Conservation (phyloP, 1,284 basidiomycete genomes). For the Stygiomarasmius scandens region DNA sequence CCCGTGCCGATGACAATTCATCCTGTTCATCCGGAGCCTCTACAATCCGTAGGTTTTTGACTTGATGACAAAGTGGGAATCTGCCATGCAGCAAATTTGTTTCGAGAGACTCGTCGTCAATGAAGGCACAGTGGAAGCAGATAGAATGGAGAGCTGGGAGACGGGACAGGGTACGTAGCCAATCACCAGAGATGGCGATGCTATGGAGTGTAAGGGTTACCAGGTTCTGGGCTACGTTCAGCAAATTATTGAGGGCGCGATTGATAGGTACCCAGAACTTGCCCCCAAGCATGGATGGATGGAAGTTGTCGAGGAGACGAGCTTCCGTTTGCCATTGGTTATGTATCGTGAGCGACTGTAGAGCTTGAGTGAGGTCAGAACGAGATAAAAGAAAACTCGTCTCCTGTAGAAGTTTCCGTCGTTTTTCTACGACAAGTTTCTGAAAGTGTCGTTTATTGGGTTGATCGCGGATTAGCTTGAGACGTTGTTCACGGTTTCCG, state of each 20-base stretch:
- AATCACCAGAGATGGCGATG: neutral
- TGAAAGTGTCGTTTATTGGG: neutral
- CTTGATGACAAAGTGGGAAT: neutral
- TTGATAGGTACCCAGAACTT: neutral
- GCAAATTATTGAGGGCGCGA: neutral
- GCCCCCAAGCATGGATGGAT: neutral
- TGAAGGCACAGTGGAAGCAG: neutral
- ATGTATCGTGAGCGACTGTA: neutral
- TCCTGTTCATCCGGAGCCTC: neutral
- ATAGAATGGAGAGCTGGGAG: neutral
- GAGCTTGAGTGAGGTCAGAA: neutral
- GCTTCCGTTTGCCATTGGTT: neutral
- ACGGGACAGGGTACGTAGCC: neutral
- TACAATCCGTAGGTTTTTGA: neutral
- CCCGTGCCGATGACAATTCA: neutral
- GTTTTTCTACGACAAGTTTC: neutral
- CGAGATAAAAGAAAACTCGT: neutral
- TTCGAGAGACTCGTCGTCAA: neutral
- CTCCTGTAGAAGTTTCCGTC: neutral
- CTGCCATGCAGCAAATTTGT: neutral
- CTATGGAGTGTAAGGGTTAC: neutral
- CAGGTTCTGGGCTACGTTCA: neutral
- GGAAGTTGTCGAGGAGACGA: no score
- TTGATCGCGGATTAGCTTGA: neutral
- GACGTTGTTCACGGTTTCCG: neutral